These are phyloP conservation scores for Chaetomium sp. DNA, from an alignment of 2,329 filamentous ascomycete species.

Conservation along the genomic window DNA sequence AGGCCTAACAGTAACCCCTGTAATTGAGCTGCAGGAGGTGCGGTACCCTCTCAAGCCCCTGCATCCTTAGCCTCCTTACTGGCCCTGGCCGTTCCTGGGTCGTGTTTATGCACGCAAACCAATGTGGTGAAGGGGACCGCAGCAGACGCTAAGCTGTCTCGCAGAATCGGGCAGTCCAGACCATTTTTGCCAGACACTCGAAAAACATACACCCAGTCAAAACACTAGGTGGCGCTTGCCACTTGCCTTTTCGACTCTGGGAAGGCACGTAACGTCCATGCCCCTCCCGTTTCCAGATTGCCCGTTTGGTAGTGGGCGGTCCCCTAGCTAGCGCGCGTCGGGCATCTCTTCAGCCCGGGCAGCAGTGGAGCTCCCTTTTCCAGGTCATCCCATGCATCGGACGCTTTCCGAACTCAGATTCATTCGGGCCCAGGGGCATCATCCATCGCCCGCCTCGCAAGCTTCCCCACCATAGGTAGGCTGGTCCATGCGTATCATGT, in stretches of 20 bases:
- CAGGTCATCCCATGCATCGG: not conserved
- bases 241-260: not conserved
- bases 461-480: not conserved
- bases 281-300: not conserved
- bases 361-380: not conserved
- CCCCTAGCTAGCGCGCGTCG: slow-evolving; percentile 6
- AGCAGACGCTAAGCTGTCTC: not conserved
- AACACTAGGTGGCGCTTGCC: not conserved
- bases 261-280: not conserved
- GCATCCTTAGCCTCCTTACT: slow-evolving; percentile 26
- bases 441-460: not conserved
- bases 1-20: slow-evolving; percentile 34
- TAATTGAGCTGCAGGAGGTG: slow-evolving; percentile 31
- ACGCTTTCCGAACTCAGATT: slow-evolving; percentile 4
- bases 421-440: not conserved
- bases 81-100: slow-evolving; percentile 13
- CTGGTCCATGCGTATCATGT: not conserved
- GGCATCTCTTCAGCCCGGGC: not conserved
- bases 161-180: slow-evolving; percentile 10
- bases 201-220: not conserved
- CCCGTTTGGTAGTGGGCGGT: not conserved
- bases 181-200: not conserved
- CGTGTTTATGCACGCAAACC: slow-evolving; percentile 22
- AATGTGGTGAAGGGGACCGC: slow-evolving; percentile 12
- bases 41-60: slow-evolving; percentile 31